These are phyloP conservation scores for Knoxdaviesia capensis DNA, from an alignment of 2,329 filamentous ascomycete species.

Conservation along the genomic window DNA sequence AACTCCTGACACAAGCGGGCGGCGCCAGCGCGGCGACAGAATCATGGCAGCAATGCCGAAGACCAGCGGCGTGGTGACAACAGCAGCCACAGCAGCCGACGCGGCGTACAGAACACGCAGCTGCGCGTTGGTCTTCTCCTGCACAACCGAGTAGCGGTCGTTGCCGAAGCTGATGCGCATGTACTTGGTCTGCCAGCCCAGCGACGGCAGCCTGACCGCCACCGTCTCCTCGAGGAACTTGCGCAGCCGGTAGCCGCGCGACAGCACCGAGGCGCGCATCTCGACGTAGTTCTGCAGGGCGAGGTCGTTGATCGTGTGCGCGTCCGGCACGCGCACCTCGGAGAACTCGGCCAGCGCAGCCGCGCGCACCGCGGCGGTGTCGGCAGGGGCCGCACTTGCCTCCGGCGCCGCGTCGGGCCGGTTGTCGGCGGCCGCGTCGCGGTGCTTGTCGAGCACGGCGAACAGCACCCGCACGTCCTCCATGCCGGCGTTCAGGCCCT, in stretches of 20 bases:
- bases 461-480: constrained; percentile 88
- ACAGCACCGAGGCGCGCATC: constrained; percentile 76
- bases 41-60: too few species aligned
- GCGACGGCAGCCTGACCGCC: constrained; percentile 50
- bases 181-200: constrained; percentile 89
- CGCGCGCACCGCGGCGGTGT: constrained; percentile 21
- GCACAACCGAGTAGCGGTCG: constrained; percentile 71
- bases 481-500: constrained; percentile 92
- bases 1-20: too few species aligned
- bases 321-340: constrained; percentile 50
- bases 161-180: constrained; percentile 85
- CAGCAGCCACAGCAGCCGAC: constrained; percentile 9
- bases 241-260: constrained; percentile 54
- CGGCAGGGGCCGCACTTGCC: constrained; percentile 3
- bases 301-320: constrained; percentile 79
- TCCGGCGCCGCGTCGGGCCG: constrained; percentile 12
- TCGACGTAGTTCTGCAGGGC: constrained; percentile 83
- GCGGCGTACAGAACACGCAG: constrained; percentile 28
- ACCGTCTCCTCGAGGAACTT: constrained; percentile 77
- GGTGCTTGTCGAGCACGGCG: constrained; percentile 53
- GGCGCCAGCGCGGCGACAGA: too few species aligned
- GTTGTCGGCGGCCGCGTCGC: constrained; percentile 22
- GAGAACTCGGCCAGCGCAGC: constrained; percentile 62
- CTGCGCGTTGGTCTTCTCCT: constrained; percentile 48
- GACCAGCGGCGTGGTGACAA: too few species aligned